Percentiles rank a stretch among this genome's conserved stretches.
These are phyloP conservation scores for Barnettozyma wickerhamii DNA, from an alignment of 805 yeast genomes.

Conservation along the genomic window DNA sequence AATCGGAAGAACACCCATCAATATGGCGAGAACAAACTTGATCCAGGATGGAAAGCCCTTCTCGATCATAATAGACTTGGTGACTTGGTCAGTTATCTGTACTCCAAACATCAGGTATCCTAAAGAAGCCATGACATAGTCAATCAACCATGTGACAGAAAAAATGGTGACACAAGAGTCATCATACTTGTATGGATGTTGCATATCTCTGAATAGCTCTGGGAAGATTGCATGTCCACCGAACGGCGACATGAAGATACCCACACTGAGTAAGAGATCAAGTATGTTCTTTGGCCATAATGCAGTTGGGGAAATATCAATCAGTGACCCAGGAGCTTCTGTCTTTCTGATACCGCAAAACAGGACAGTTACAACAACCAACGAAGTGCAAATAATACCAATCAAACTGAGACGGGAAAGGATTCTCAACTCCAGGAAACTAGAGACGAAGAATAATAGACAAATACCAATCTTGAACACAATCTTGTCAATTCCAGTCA, in stretches of 20 bases:
- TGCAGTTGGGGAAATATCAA: conserved; percentile 40
- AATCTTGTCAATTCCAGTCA: conserved; percentile 36
- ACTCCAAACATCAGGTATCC: conserved; percentile 83
- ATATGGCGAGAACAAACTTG: conserved; percentile 35
- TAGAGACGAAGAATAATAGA: conserved; percentile 36
- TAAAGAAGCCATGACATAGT: conserved; percentile 54
- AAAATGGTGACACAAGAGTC: conserved; percentile 52
- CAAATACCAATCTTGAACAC: conserved; percentile 41
- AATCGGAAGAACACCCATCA: conserved; percentile 70
- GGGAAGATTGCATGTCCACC: conserved; percentile 87
- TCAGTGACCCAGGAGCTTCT: conserved; percentile 50
- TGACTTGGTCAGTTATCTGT: conserved; percentile 63
- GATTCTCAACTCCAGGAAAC: conserved; percentile 52
- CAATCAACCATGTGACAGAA: conserved; percentile 52
- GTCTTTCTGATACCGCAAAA: conserved; percentile 42
- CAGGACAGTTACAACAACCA: conserved; percentile 42
- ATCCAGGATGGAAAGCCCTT: conserved; percentile 64
- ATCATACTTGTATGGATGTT: conserved; percentile 60
- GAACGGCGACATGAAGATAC: conserved; percentile 72
- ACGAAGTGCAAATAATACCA: conserved; percentile 53
- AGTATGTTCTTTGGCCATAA: conserved; percentile 35
- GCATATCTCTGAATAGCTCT: conserved; percentile 69
- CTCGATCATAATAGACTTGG: conserved; percentile 65
- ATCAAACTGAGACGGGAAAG: conserved; percentile 50
- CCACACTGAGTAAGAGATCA: conserved; percentile 47